Percentiles rank a stretch among this genome's conserved stretches.
phyloP scores from a whole-genome alignment of 805 yeast species.

The Debaryomyces prosopidis region DNA sequence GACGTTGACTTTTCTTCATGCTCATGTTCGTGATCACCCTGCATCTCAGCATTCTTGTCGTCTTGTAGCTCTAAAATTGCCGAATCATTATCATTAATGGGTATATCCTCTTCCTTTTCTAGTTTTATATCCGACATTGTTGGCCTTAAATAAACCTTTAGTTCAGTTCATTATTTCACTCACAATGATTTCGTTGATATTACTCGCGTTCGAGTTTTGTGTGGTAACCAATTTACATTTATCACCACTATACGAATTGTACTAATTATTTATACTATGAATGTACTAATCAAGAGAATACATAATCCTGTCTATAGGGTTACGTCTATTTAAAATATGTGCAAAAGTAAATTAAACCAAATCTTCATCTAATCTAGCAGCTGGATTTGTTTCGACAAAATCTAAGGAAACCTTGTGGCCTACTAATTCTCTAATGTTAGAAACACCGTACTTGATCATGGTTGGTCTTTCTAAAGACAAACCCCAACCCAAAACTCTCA shows the following conservation, averaged over 20 bases:
- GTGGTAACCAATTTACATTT: no score
- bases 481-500: slow-evolving; percentile 98
- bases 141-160: not conserved
- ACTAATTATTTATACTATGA: no score
- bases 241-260: no score
- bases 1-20: not conserved
- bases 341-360: slow-evolving; percentile 23
- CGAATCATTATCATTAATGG: not conserved
- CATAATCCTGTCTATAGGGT: no score
- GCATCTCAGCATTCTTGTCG: not conserved
- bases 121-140: not conserved
- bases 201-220: no score
- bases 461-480: slow-evolving; percentile 97
- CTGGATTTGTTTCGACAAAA: slow-evolving; percentile 94
- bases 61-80: not conserved
- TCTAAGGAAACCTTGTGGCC: slow-evolving; percentile 97
- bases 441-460: slow-evolving; percentile 95
- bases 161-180: not conserved
- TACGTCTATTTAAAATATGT: no score
- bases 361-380: slow-evolving; percentile 85
- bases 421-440: slow-evolving; percentile 91
- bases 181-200: no score
- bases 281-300: no score
- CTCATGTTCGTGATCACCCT: not conserved
- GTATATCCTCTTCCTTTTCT: slow-evolving; percentile 4